Evolutionary conservation across 2,329 filamentous ascomycete genomes (phyloP).

Genomic region (Colletotrichum tropicicola): DNA sequence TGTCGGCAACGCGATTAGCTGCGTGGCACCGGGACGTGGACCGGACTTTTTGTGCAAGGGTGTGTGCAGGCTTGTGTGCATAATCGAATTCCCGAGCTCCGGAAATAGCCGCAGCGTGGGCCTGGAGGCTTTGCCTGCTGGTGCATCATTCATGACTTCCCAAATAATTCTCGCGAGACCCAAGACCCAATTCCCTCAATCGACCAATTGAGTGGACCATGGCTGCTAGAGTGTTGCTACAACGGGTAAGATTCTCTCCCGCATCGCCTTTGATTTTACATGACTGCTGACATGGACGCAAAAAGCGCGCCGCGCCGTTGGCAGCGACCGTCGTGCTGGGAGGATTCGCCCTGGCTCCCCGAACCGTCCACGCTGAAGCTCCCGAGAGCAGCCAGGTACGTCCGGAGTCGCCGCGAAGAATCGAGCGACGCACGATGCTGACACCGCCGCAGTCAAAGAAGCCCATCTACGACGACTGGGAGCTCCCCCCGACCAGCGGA

Average conservation of each 20-base stretch:
- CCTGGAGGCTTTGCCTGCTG: constrained; percentile 10
- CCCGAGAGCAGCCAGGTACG: constrained; percentile 38
- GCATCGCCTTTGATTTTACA: background rate
- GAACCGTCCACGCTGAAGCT: constrained; percentile 61
- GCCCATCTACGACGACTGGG: constrained; percentile 83
- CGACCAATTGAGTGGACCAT: constrained; percentile 62
- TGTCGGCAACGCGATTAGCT: constrained; percentile 20
- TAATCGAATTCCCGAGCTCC: constrained; percentile 35
- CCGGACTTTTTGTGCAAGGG: constrained; percentile 26
- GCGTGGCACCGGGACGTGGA: constrained; percentile 9
- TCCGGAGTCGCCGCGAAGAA: background rate
- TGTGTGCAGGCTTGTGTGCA: constrained; percentile 11
- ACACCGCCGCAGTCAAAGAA: constrained; percentile 58
- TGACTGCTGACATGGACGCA: constrained; percentile 21
- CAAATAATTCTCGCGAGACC: constrained; percentile 33
- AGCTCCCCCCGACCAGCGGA: constrained; percentile 51
- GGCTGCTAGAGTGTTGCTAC: constrained; percentile 68
- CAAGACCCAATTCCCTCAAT: constrained; percentile 32
- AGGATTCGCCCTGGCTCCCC: constrained; percentile 56
- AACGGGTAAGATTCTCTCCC: constrained; percentile 54
- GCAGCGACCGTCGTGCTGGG: constrained; percentile 60
- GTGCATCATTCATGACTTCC: constrained; percentile 32
- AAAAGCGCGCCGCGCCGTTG: constrained; percentile 63
- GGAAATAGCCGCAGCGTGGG: constrained; percentile 39
- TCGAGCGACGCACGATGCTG: constrained; percentile 1